These are phyloP conservation scores for Echites panduratus DNA, from an alignment of 257 asterid species.

Conservation along the genomic window DNA sequence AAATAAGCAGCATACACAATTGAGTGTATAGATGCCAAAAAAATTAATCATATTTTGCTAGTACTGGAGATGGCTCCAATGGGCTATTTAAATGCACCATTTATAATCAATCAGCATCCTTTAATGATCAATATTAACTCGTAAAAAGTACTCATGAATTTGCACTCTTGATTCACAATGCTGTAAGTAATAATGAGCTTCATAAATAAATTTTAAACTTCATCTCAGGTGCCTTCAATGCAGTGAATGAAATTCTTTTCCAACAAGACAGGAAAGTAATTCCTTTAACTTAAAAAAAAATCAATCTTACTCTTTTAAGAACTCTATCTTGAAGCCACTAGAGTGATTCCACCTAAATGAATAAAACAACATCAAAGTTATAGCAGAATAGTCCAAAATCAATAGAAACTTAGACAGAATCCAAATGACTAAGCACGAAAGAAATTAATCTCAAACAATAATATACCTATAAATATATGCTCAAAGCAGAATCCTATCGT, in stretches of 20 bases:
- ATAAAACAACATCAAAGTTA: background rate
- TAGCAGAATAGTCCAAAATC: too few relatives aligned
- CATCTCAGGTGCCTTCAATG: too few relatives aligned
- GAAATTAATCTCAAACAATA: background rate
- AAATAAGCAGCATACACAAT: too few relatives aligned
- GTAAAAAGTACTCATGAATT: background rate
- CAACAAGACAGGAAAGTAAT: too few relatives aligned
- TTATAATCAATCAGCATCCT: background rate
- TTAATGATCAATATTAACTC: background rate
- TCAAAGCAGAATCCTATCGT: background rate
- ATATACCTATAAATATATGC: background rate
- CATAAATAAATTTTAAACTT: background rate
- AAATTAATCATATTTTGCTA: too few relatives aligned
- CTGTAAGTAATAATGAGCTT: too few relatives aligned
- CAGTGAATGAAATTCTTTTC: too few relatives aligned
- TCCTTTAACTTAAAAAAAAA: background rate
- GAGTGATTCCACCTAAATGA: background rate
- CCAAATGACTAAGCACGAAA: background rate
- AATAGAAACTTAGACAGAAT: background rate
- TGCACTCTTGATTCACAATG: too few relatives aligned
- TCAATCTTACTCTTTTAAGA: background rate
- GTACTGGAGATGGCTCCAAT: too few relatives aligned
- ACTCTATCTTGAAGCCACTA: background rate
- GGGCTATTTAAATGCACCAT: too few relatives aligned
- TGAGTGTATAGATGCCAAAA: too few relatives aligned